Base-by-base conservation (phyloP, 2,329 filamentous ascomycete genomes). In the Colletotrichum sp. region DNA sequence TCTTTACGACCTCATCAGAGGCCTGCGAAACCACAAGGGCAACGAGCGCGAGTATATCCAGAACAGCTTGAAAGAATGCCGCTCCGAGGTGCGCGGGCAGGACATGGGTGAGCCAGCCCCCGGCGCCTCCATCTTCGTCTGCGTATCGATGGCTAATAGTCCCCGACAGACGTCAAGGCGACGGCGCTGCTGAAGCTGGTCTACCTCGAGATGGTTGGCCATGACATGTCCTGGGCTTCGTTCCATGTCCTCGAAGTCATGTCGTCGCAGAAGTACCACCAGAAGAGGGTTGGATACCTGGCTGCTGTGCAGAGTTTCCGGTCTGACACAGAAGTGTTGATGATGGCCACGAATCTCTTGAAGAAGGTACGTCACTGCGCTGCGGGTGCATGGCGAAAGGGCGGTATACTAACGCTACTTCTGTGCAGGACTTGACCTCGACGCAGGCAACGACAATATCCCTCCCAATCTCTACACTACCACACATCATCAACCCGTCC, bases 201-300 rank as follows among this genome's bases (percentile, higher is more conserved):
- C 69, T 99, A 99, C 84, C 92, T 99, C 79, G 97, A 99, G 84
- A 99, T 99, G 97, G 96, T 98, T 80, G 97, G 97, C 16, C 95
- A 98, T 83, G 97, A 98, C 85, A 99, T 99, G 97, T 98, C 96
- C 5, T 99, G 97, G 97, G 97, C 97, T 6, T 96, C 96, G 15
- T 99, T 99, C 86, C 95, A 99, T 84, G 96, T 98, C 68, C 93
- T 99, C 64, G 97, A 99, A 87, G 97, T 99, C 86, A 99, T 99
- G 97, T 98, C 96, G 48, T 98, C 95, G 52, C 90, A 94, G 64
- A 98, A 98, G 83, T 98, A 98, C 84, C 91, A 96, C 79, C 96
- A 98, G 85, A 99, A 99, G 86, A 91, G 96, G 78, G 95, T 98
- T 60, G 97, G 96, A 73, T 99, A 99, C 84, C 89, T 99, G 24